A percentile compares a stretch with the other conserved stretches of the same genome.
These are phyloP conservation scores for Colletotrichum musae DNA, from an alignment of 2,329 filamentous ascomycete species.

Conservation along the genomic window DNA sequence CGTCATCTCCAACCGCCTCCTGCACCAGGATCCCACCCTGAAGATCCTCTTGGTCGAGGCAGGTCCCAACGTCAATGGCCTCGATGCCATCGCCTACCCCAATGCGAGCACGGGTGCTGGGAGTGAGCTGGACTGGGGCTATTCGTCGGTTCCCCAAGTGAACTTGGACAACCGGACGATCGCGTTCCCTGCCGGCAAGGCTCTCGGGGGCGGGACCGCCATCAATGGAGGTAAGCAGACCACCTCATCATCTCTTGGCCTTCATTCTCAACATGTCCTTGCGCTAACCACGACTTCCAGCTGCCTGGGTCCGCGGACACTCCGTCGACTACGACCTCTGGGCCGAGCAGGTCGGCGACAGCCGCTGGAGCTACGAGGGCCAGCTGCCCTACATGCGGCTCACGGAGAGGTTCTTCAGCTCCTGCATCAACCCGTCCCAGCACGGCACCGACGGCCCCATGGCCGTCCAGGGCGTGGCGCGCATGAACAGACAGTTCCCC, in stretches of 20 bases:
- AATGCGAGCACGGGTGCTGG: constrained; percentile 41
- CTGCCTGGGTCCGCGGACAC: constrained; percentile 59
- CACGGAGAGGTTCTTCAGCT: constrained; percentile 50
- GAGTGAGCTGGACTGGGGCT: constrained; percentile 52
- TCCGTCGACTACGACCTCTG: constrained; percentile 62
- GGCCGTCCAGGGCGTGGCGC: constrained; percentile 47
- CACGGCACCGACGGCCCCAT: constrained; percentile 57
- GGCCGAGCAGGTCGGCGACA: constrained; percentile 52
- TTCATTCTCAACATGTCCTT: constrained; percentile 48
- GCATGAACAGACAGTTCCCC: constrained; percentile 53
- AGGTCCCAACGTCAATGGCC: constrained; percentile 49
- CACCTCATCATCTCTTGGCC: constrained; percentile 49
- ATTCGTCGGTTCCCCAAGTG: constrained; percentile 49
- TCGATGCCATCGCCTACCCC: constrained; percentile 45
- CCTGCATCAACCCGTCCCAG: constrained; percentile 49
- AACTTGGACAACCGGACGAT: constrained; percentile 38
- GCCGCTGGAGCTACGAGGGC: constrained; percentile 60
- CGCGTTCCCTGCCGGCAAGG: constrained; percentile 51
- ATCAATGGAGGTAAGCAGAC: constrained; percentile 55
- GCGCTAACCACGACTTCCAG: constrained; percentile 48
- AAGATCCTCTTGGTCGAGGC: constrained; percentile 58
- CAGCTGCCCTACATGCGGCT: constrained; percentile 62
- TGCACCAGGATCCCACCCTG: constrained; percentile 43
- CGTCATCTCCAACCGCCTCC: constrained; percentile 53
- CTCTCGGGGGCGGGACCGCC: constrained; percentile 56